Base-by-base conservation (phyloP, 164 flowering plant species). In the Brasenia schreberi region DNA sequence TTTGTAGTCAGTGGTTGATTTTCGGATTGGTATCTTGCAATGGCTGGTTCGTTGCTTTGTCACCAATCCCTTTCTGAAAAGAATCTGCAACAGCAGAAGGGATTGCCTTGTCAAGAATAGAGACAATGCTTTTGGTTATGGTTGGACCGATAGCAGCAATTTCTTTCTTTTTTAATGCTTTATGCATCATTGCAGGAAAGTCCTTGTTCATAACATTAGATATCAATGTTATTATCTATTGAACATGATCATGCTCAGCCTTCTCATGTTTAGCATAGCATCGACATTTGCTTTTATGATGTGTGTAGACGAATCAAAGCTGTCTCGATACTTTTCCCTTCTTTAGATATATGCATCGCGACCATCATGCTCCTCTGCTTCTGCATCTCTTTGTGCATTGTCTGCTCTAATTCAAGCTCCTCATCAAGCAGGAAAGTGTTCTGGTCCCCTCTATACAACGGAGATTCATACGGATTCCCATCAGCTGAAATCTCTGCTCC, bases 31-130 rank as follows among this genome's bases (percentile, higher is more conserved):
- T 80, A 12, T 91, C 82, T 68, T 88, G 92, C 65, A 92, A 98
- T 66, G 92, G 77, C 67, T 88, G 96, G 81, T 77, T 87, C 69
- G 85, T 89, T 66, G 96, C 87, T 78, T 90, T 95, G 70, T 95
- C 98, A 58, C 89, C 90, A 42, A 95, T 82, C 63, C 97, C 97
- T 81, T 80, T 90, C 99, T 95, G 83, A 97, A 78, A 95, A n/a
- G 66, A 75, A 61, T 95, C 99, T 6, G 74, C 19, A 63, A 92
- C 73, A 58, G 84, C 77, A 39, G 92, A 80, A 65, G 96, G 76
- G 68, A 92, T 64, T 59, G 84, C 74, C 77, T 92, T 95, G 76
- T 92, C 97, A 64, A 92, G 66, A 66, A 70, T 66, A 4, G 99
- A 90, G 61, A 80, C 71, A 16, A 89, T 63, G 6, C 85, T 59